Percentiles rank a stretch among this genome's conserved stretches.
Evolutionary conservation across 2,329 filamentous ascomycete genomes (phyloP).

Genomic region (Nothopassalora personata): DNA sequence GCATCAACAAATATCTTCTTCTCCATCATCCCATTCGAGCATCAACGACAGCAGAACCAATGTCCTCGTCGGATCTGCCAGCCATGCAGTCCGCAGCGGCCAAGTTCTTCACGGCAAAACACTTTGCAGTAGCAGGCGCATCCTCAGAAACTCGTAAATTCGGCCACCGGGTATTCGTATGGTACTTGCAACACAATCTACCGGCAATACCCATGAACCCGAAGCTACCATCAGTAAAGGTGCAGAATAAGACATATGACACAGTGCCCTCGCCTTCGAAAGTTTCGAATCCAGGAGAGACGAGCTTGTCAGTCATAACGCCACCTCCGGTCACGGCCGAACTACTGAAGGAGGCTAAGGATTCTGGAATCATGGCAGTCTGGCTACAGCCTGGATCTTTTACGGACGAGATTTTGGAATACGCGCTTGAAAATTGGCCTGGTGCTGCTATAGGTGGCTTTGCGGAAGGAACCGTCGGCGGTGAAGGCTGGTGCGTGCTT

Average conservation of each 20-base stretch:
- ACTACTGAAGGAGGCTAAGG: slow-evolving; percentile 71
- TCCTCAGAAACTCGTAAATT: slow-evolving; percentile 81
- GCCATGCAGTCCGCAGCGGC: slow-evolving; percentile 65
- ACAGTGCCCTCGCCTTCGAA: slow-evolving; percentile 62
- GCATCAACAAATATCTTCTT: no score
- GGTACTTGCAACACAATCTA: slow-evolving; percentile 75
- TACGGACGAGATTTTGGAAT: slow-evolving; percentile 67
- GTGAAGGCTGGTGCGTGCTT: slow-evolving; percentile 80
- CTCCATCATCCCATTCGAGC: no score
- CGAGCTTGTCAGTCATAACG: slow-evolving; percentile 80
- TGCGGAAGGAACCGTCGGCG: slow-evolving; percentile 59
- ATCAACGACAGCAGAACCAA: not conserved
- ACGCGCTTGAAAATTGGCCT: slow-evolving; percentile 61
- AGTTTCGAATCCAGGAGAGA: slow-evolving; percentile 62
- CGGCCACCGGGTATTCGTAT: slow-evolving; percentile 84
- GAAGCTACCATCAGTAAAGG: slow-evolving; percentile 57
- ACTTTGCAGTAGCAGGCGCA: slow-evolving; percentile 86
- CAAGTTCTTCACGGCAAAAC: slow-evolving; percentile 72
- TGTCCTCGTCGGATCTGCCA: slow-evolving; percentile 6
- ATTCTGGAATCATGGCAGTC: slow-evolving; percentile 65
- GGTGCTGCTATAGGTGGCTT: slow-evolving; percentile 63
- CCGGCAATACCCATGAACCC: slow-evolving; percentile 83
- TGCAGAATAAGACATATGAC: slow-evolving; percentile 53
- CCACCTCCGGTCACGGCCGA: slow-evolving; percentile 70
- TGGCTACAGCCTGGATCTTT: slow-evolving; percentile 92